Evolutionary conservation across 1,284 basidiomycete genomes (phyloP), one percentile per base, ranked within the genome.

Genomic region (Marasmius oreades): DNA sequence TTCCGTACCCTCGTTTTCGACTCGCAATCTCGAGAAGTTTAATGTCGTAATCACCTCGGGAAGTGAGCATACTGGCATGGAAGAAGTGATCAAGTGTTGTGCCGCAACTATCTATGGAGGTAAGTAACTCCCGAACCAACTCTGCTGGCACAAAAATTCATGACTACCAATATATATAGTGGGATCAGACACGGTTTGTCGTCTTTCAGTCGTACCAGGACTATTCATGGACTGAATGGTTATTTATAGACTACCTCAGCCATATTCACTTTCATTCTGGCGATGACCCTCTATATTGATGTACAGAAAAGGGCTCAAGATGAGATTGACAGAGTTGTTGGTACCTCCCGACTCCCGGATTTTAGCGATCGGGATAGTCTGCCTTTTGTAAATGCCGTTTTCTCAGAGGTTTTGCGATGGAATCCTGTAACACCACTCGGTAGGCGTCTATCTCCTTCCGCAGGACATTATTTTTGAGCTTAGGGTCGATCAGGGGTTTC

Each of bases 301-400:
- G 54, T 59, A 5, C 63, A 64, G n/a, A n/a, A n/a, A n/a, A n/a
- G n/a, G n/a, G n/a, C n/a, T n/a, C n/a, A n/a, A n/a, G n/a, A n/a
- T n/a, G 69, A 71, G 55, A 55, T 70, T 28, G 67, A 70, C 51
- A 22, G 23, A 4, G 59, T 70, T 14, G 61, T 67, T 20, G 63
- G 63, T 2, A 16, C 52, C 5, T 55, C 62, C 11, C 60, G 68
- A 33, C 53, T 69, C 24, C 68, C 69, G 2, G 62, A 62, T 5
- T 68, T 69, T 37, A 56, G 37, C 10, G 69, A 71, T 50, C 36
- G 65, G 3, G 54, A 57, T 4, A 47, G 34, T 5, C 52, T 70
- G 36, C 62, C 66, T 5, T 70, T 67, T 52, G 56, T 68, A n/a
- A 52, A 64, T 23, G 69, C 68, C 20, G 26, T 51, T 11, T 42